phyloP scores from a whole-genome alignment of 192 early-diverging fungal genomes.

The Mortierella alpina region DNA sequence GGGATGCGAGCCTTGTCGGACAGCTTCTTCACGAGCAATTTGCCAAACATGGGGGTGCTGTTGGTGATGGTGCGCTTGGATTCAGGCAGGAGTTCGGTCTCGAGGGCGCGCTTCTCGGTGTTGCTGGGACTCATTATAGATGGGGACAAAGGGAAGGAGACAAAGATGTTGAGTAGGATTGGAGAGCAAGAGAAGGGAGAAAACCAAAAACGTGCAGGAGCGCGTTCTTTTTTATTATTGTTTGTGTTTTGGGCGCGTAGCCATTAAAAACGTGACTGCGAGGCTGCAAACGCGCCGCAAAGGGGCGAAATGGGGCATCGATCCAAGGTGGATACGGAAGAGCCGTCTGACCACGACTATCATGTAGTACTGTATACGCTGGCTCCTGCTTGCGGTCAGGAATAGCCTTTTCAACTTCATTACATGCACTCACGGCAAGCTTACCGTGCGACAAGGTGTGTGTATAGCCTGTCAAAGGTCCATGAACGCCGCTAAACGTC shows the following conservation, averaged over 20 bases:
- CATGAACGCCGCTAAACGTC: too few relatives aligned
- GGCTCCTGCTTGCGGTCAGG: too few relatives aligned
- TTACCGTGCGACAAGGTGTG: too few relatives aligned
- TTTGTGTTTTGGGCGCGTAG: slow-evolving; percentile 1
- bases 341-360: too few relatives aligned
- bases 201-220: background rate
- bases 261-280: background rate
- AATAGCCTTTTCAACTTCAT: too few relatives aligned
- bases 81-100: slow-evolving; percentile 9
- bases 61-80: slow-evolving; percentile 10
- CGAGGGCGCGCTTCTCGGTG: slow-evolving; percentile 21
- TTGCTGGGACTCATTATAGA: slow-evolving; percentile 26
- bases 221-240: slow-evolving; percentile 5
- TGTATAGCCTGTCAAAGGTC: too few relatives aligned
- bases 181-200: background rate
- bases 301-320: too few relatives aligned
- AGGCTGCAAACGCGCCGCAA: background rate
- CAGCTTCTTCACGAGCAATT: slow-evolving; percentile 77
- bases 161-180: background rate
- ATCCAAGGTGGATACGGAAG: too few relatives aligned
- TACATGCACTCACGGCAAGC: too few relatives aligned
- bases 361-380: too few relatives aligned
- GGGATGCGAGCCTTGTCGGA: slow-evolving; percentile 82
- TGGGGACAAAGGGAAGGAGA: background rate
- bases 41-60: slow-evolving; percentile 23